Evolutionary conservation across 163 green algal genomes (phyloP), one percentile per base, ranked within the genome.

Genomic region (Chloromonas sp.): DNA sequence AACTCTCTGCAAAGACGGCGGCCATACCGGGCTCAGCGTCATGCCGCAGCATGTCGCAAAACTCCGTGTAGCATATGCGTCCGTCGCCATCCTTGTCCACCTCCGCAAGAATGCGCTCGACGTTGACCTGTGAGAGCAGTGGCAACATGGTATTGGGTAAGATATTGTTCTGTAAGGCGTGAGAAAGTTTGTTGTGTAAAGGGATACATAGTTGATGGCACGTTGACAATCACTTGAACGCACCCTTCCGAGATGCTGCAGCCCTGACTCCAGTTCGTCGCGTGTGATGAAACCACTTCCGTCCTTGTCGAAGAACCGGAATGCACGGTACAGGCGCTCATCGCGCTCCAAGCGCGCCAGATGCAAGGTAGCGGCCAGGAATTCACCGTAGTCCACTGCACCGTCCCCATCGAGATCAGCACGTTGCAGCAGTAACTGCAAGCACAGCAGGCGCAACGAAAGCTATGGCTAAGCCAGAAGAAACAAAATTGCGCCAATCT

Each of bases 341-440:
- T 92, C 89, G 0, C 86, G 84, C 66, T 92, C 89, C 81, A 95
- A 86, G 85, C 90, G 88, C 81, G 79, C 89, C 81, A 92, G 79
- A 85, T 92, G 89, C 71, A 96, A 87, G 2, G 94, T 96, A 61
- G 94, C 92, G 0, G 92, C 93, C 11, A 97, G 84, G 85, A 97
- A 97, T 89, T 97, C 94, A 36, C 93, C 87, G 62, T 95, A 95
- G 88, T 96, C 92, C 1, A 97, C 90, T 57, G 85, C 86, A 15
- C 94, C 93, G 82, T 94, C 91, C 80, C 91, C 86, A 84, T 97
- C 86, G 3, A 95, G 85, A 86, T 98, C 89, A 81, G 95, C 86
- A 8, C 81, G 81, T 58, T 84, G 13, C 15, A 84, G 70, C 36
- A 84, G 8, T 3, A 84, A n/a, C 79, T 83, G 79, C 79, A 82